Evolutionary conservation across 352 stramenopile species (phyloP).

Genomic region (Phytophthora gonapodyides): DNA sequence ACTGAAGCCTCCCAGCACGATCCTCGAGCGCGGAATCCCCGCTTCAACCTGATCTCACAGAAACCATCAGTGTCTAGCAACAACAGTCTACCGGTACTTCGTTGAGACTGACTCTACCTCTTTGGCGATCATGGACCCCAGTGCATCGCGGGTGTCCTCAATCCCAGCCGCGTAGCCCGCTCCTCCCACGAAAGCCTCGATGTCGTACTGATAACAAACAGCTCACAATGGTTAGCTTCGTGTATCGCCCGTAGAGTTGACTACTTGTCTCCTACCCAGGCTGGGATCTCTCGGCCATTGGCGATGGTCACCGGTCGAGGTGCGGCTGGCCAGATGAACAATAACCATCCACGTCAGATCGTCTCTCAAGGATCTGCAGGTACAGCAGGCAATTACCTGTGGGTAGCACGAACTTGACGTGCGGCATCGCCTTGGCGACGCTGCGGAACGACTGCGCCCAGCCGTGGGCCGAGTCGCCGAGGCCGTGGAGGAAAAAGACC

Average conservation of each 20-base stretch:
- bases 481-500: constrained; percentile 84
- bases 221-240: background rate
- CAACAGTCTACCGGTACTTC: background rate
- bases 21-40: constrained; percentile 84
- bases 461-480: constrained; percentile 91
- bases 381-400: constrained; percentile 38
- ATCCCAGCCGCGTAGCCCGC: constrained; percentile 91
- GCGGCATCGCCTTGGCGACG: constrained; percentile 55
- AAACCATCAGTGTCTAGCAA: background rate
- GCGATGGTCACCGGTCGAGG: constrained; percentile 93
- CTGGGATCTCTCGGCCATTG: constrained; percentile 90
- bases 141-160: constrained; percentile 59
- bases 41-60: constrained; percentile 29
- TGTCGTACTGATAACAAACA: constrained; percentile 94
- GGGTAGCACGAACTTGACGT: constrained; percentile 80
- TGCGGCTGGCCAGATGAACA: constrained; percentile 44
- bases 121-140: constrained; percentile 81
- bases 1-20: constrained; percentile 94
- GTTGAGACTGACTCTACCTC: constrained; percentile 30
- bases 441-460: constrained; percentile 63
- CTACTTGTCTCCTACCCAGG: constrained; percentile 63
- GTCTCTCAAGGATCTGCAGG: too few relatives aligned
- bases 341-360: background rate
- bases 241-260: background rate
- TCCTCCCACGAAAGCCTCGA: constrained; percentile 90